Evolutionary conservation across 2,329 filamentous ascomycete species (phyloP), one percentile per base, ranked within the genome.

Genomic region (Lecanoromycetidae sp.): DNA sequence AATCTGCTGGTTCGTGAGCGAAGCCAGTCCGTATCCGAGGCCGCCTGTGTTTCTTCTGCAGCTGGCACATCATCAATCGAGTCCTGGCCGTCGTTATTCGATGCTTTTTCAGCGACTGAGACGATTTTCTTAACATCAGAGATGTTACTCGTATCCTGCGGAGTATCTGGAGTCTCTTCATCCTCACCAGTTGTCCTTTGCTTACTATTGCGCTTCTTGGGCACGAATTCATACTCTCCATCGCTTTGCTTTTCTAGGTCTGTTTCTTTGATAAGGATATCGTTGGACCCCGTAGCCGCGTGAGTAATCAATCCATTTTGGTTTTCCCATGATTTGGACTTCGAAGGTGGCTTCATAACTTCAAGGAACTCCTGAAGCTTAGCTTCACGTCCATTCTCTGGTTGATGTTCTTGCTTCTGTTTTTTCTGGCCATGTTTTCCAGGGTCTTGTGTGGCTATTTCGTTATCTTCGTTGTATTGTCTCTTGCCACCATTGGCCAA

Each of bases 21-120:
- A 56, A 95, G 71, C 91, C 91, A 98, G 64, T 96, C 88, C 51
- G 82, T 79, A 65, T 95, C 87, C 19, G 82, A 81, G 3, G 80
- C 71, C 42, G 69, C 68, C 22, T 19, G 32, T 13, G 36, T 19
- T 27, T 22, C n/a, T 9, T 15, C 19, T 37, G 66, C 26, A 27
- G 27, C 48, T 9, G 19, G 27, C 25, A n/a, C 5, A 26, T 19
- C 35, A 30, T n/a, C 35, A 5, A 26, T 13, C 5, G 8, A 38
- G 19, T 4, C n/a, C 13, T n/a, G 23, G 4, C 22, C 25, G n/a
- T 12, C 35, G 9, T 7, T 33, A 10, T 26, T 7, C 23, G 4
- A 17, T 26, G 37, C 13, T 1, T 29, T 15, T 5, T 40, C 23
- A n/a, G n/a, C n/a, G n/a, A n/a, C n/a, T n/a, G n/a, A n/a, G n/a